Evolutionary conservation across 2,329 filamentous ascomycete species (phyloP).

Genomic region (Claviceps monticola): DNA sequence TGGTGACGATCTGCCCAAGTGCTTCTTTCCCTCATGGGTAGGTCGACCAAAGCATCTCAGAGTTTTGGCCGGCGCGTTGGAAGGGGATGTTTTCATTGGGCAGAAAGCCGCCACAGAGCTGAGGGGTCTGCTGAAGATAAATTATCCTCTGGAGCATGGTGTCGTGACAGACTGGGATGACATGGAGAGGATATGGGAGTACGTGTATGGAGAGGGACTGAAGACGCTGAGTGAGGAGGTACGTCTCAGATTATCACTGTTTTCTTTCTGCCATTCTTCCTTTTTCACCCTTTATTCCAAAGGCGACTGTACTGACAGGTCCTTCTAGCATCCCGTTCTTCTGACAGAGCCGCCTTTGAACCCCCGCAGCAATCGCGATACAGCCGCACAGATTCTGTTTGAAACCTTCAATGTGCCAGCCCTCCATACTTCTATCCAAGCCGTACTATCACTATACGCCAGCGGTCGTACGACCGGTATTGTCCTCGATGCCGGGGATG

Average conservation of each 20-base stretch:
- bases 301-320: slow-evolving; percentile 9
- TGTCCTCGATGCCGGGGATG: slow-evolving; percentile 88
- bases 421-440: slow-evolving; percentile 92
- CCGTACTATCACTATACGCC: slow-evolving; percentile 88
- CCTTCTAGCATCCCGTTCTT: slow-evolving; percentile 69
- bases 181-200: slow-evolving; percentile 99
- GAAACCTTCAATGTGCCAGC: slow-evolving; percentile 98
- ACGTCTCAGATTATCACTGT: slow-evolving; percentile 4
- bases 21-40: slow-evolving; percentile 94
- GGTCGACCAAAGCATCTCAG: slow-evolving; percentile 89
- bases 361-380: slow-evolving; percentile 88
- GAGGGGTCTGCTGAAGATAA: slow-evolving; percentile 85
- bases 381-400: slow-evolving; percentile 91
- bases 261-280: not conserved
- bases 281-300: not conserved
- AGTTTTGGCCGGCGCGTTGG: slow-evolving; percentile 88
- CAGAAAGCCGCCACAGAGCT: slow-evolving; percentile 77
- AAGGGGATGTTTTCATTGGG: slow-evolving; percentile 95
- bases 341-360: slow-evolving; percentile 94
- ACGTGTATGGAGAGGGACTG: slow-evolving; percentile 88
- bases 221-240: slow-evolving; percentile 97
- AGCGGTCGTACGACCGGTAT: slow-evolving; percentile 93
- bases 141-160: slow-evolving; percentile 90
- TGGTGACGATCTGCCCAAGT: slow-evolving; percentile 89
- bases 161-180: slow-evolving; percentile 99